Evolutionary conservation across 1,139 yeast species (phyloP).

Genomic region (Torulaspora globosa): DNA sequence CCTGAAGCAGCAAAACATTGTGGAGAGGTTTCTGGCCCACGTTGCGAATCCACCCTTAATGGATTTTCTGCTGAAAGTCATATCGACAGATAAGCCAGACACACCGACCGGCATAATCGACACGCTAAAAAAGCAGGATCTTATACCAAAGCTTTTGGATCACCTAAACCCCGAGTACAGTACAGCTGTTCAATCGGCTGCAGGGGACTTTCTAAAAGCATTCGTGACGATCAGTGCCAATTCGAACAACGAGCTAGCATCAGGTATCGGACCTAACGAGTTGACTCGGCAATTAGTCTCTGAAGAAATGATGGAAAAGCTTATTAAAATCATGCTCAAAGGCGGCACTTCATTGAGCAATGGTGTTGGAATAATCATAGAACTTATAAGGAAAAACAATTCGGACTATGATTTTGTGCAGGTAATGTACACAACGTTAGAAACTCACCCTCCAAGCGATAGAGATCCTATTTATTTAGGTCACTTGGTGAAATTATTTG

Average conservation of each 20-base stretch:
- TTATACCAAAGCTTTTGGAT: conserved; percentile 51
- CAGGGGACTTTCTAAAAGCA: conserved; percentile 92
- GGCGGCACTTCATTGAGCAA: conserved; percentile 93
- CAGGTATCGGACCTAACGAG: conserved; percentile 95
- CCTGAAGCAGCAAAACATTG: conserved; percentile 48
- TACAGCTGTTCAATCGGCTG: conserved; percentile 80
- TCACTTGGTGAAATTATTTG: conserved; percentile 73
- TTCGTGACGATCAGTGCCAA: conserved; percentile 90
- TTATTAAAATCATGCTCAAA: conserved; percentile 77
- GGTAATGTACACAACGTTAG: conserved; percentile 78
- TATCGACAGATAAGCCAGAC: conserved; percentile 63
- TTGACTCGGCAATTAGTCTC: conserved; percentile 85
- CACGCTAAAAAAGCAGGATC: conserved; percentile 46
- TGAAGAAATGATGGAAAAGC: conserved; percentile 57
- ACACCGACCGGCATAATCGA: conserved; percentile 61
- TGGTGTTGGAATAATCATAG: conserved; percentile 94
- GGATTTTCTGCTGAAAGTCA: conserved; percentile 62
- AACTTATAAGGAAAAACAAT: conserved; percentile 89
- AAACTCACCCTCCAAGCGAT: conserved; percentile 90
- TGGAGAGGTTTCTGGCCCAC: conserved; percentile 51
- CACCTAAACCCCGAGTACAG: conserved; percentile 47
- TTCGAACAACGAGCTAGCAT: conserved; percentile 64
- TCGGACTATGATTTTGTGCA: conserved; percentile 93
- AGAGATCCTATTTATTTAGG: conserved; percentile 95
- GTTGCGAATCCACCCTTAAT: conserved; percentile 65